Conservation (phyloP, 495 filamentous ascomycete species). For the Hyaloscypha bicolor region DNA sequence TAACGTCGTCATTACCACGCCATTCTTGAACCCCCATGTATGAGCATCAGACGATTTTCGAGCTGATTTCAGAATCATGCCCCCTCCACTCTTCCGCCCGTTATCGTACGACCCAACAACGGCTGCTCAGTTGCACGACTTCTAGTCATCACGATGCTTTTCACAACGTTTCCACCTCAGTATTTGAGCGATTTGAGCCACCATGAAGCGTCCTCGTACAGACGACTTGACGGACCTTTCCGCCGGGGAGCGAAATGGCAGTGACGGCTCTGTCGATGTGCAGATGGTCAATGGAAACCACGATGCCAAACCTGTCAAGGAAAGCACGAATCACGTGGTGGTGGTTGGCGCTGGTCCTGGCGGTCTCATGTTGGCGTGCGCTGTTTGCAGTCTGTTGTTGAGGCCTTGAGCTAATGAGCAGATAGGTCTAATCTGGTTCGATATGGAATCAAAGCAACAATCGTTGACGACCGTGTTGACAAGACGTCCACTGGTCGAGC, state of each 20-base stretch:
- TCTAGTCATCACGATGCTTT: not conserved
- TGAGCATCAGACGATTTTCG: conserved; percentile 1
- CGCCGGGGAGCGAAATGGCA: not conserved
- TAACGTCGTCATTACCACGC: not conserved
- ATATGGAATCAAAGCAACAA: conserved; percentile 50
- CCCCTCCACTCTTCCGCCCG: conserved; percentile 6
- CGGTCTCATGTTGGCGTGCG: conserved; percentile 69
- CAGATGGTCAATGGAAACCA: not conserved
- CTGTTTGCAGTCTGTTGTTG: conserved; percentile 9
- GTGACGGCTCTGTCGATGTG: not conserved
- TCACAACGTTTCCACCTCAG: not conserved
- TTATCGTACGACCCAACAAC: conserved; percentile 1
- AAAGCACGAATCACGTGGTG: conserved; percentile 45
- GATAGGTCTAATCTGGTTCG: conserved; percentile 63
- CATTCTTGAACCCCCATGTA: conserved; percentile 4
- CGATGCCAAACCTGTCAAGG: not conserved
- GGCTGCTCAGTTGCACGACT: not conserved
- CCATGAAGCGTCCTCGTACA: conserved; percentile 9
- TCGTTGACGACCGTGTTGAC: conserved; percentile 43
- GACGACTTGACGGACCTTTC: not conserved
- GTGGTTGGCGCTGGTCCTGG: conserved; percentile 72
- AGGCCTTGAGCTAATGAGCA: not conserved
- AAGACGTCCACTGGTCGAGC: conserved; percentile 58
- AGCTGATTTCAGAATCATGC: conserved; percentile 3
- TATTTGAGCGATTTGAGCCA: not conserved